A percentile compares a stretch with the other conserved stretches of the same genome.
Evolutionary conservation across 495 filamentous ascomycete species (phyloP).

Genomic region (Aspergillus asperescens): DNA sequence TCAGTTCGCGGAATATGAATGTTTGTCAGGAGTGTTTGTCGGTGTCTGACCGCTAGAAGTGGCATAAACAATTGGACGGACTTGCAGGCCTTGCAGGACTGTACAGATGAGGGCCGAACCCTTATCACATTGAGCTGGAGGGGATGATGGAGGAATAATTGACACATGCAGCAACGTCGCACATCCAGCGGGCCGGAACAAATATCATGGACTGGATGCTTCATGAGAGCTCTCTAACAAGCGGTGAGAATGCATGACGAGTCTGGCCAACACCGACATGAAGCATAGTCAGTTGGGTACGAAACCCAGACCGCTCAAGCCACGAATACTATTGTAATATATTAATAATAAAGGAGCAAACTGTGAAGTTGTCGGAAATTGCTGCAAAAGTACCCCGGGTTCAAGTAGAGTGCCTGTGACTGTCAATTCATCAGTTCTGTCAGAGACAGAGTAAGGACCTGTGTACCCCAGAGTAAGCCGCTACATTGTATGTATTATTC

Average conservation of each 20-base stretch:
- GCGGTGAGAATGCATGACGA: conserved; percentile 6
- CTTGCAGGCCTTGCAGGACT: too few relatives aligned
- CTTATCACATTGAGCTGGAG: conserved; percentile 2
- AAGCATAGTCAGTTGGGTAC: background rate
- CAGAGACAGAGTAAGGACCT: background rate
- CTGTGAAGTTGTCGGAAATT: background rate
- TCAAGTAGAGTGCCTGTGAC: background rate
- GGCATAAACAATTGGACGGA: too few relatives aligned
- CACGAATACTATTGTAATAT: background rate
- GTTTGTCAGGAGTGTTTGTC: background rate
- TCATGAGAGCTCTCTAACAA: background rate
- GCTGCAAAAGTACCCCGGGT: background rate
- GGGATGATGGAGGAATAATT: background rate
- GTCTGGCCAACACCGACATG: background rate
- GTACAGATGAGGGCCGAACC: background rate
- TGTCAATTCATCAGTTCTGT: background rate
- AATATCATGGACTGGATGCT: too few relatives aligned
- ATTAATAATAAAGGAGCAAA: background rate
- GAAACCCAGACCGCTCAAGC: background rate
- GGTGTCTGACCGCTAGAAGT: background rate
- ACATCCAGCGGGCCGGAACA: background rate
- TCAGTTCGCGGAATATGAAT: background rate
- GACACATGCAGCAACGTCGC: conserved; percentile 1
- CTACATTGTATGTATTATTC: too few relatives aligned
- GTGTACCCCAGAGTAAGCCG: too few relatives aligned